Evolutionary conservation across 2,329 filamentous ascomycete species (phyloP).

Genomic region (Cytospora chrysosperma): DNA sequence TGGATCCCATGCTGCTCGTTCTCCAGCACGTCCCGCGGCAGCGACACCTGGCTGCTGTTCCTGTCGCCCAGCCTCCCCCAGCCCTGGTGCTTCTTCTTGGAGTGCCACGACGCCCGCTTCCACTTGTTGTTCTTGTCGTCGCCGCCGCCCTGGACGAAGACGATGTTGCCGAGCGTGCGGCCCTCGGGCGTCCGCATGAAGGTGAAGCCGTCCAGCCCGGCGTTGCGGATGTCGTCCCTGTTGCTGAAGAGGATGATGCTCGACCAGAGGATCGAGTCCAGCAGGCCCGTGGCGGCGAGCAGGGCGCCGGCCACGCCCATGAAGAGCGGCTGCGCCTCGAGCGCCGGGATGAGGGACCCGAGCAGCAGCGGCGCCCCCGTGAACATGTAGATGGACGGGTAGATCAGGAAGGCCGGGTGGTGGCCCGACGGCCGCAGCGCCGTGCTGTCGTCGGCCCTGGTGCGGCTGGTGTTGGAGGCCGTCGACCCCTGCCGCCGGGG

Average conservation of each 20-base stretch:
- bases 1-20: constrained; percentile 26
- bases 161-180: constrained; percentile 43
- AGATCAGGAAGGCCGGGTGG: constrained; percentile 61
- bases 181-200: constrained; percentile 45
- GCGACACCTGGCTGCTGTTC: constrained; percentile 14
- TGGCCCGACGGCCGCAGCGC: constrained; percentile 34
- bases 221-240: constrained; percentile 41
- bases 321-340: constrained; percentile 3
- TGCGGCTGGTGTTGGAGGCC: constrained; percentile 3
- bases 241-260: constrained; percentile 51
- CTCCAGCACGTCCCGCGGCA: not conserved
- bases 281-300: constrained; percentile 55
- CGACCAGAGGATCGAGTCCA: constrained; percentile 55
- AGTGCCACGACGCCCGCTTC: constrained; percentile 22
- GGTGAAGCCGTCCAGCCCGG: constrained; percentile 51
- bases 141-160: constrained; percentile 33
- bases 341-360: constrained; percentile 39
- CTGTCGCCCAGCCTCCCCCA: constrained; percentile 22
- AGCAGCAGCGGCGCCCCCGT: constrained; percentile 66
- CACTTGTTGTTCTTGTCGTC: not conserved
- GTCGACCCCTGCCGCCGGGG: constrained; percentile 20
- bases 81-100: constrained; percentile 21
- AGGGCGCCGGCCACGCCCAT: constrained; percentile 62
- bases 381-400: constrained; percentile 67
- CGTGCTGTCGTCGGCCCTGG: constrained; percentile 24